A percentile compares a stretch with the other conserved stretches of the same genome.
phyloP scores from a whole-genome alignment of 2,329 filamentous ascomycete species.

The Knufia fluminis region DNA sequence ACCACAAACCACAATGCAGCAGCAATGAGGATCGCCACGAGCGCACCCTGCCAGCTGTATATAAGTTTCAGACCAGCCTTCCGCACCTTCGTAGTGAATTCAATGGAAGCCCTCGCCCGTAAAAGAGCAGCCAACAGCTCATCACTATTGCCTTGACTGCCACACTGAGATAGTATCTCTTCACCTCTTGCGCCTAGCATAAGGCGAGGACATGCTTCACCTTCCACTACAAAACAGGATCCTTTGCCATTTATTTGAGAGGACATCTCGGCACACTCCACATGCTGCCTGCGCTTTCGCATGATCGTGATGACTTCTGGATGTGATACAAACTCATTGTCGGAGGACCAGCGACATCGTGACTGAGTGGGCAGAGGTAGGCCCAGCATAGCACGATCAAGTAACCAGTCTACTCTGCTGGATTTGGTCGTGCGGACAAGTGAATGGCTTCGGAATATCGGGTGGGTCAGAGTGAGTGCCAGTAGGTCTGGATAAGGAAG shows the following conservation, averaged over 20 bases:
- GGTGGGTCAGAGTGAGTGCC: conserved; percentile 24
- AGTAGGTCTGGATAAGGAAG: conserved; percentile 25
- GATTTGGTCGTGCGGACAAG: conserved; percentile 5
- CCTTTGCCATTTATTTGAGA: neutral
- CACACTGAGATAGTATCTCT: too few relatives aligned
- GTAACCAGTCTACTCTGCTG: conserved; percentile 2
- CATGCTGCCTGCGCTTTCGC: conserved; percentile 10
- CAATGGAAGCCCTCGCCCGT: too few relatives aligned
- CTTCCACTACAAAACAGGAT: conserved; percentile 2
- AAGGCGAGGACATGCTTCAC: neutral
- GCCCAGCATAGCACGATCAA: conserved; percentile 3
- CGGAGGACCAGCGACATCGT: conserved; percentile 11
- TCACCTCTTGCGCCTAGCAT: neutral
- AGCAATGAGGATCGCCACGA: neutral
- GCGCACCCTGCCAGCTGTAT: neutral
- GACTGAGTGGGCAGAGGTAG: neutral
- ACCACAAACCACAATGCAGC: neutral
- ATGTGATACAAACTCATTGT: conserved; percentile 16
- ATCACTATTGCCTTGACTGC: too few relatives aligned
- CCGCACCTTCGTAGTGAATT: neutral
- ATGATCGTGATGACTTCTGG: conserved; percentile 15
- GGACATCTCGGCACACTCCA: conserved; percentile 12
- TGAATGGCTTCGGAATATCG: conserved; percentile 20
- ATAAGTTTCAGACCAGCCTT: neutral
- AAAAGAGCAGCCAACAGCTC: too few relatives aligned